Percentiles rank a stretch among this genome's conserved stretches.
Evolutionary conservation across 1,139 yeast species (phyloP).

Genomic region (Lipomyces yarrowii): DNA sequence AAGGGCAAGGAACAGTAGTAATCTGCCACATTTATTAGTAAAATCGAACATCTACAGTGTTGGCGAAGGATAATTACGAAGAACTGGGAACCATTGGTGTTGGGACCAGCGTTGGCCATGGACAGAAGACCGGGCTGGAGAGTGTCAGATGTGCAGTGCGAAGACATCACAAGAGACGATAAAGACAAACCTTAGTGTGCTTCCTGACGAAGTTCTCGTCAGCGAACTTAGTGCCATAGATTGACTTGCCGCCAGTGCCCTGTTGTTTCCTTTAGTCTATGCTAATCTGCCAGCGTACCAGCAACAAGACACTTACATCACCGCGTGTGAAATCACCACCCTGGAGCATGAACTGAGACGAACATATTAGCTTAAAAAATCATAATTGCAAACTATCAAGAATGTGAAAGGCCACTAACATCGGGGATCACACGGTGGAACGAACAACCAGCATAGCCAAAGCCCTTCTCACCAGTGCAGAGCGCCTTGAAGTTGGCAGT

Average conservation of each 20-base stretch:
- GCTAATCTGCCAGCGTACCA: neutral
- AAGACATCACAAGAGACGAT: neutral
- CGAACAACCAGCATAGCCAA: constrained; percentile 84
- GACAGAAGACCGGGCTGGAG: constrained; percentile 87
- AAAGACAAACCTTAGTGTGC: constrained; percentile 55
- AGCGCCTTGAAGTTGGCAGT: constrained; percentile 98
- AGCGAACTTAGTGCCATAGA: constrained; percentile 93
- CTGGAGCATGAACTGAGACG: constrained; percentile 82
- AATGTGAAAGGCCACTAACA: constrained; percentile 12
- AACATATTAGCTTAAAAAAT: neutral
- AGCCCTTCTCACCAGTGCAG: constrained; percentile 96
- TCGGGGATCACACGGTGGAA: constrained; percentile 99
- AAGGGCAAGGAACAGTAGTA: constrained; percentile 93
- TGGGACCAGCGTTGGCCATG: constrained; percentile 99
- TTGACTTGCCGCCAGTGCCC: constrained; percentile 99
- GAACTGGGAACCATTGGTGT: constrained; percentile 99
- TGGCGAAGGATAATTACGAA: constrained; percentile 47
- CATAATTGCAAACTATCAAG: neutral
- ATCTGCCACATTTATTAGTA: constrained; percentile 41
- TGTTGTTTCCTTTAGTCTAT: neutral
- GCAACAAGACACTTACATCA: constrained; percentile 43
- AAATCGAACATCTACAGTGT: neutral
- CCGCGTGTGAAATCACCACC: constrained; percentile 87
- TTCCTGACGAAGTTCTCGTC: constrained; percentile 90
- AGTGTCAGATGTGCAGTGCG: neutral